Evolutionary conservation across 768 basidiomycete species (phyloP), one percentile per base, ranked within the genome.

Genomic region (Agaricus sinodeliciosus): DNA sequence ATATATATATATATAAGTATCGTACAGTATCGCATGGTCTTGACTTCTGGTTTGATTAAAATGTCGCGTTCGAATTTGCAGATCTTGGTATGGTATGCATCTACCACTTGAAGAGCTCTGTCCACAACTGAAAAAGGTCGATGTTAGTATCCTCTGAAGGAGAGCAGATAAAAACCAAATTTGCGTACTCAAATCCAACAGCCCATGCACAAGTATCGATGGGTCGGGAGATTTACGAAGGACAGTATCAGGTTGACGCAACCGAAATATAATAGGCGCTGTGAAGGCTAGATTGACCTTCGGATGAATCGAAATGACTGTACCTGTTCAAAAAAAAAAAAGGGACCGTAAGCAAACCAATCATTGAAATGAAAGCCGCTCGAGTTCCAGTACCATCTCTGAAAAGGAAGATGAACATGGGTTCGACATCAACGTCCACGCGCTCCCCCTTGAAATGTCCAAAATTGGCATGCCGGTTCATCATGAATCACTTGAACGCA

Each of bases 321-420:
- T 85, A 36, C 83, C 82, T 84, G 43, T 16, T 28, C 47, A 31
- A n/a, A 48, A 8, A 54, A 31, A 31, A 31, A 8, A 31, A 31
- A n/a, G n/a, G n/a, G n/a, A 31, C 31, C 37, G 22, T 18, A 13
- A 13, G 47, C 2, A 43, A 13, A 15, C 3, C 12, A 7, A 22
- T 6, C 19, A 16, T 43, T 43, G 22, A 44, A 9, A 44, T 25
- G 9, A 16, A 28, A 28, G 25, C 22, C 11, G 43, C 19, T 28
- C 9, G 3, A 5, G 25, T 28, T 19, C n/a, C 9, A 68, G 48
- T 60, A 77, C 85, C 85, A 61, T 86, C 79, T 54, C 81, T 73
- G 57, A 81, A 72, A 6, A 88, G 71, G 68, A 87, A 87, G 53
- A 88, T 76, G 60, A 74, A 85, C 69, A 88, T 73, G 3, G 86